Base-by-base conservation (phyloP, 345 rosid genomes). In the Gossypium turneri region DNA sequence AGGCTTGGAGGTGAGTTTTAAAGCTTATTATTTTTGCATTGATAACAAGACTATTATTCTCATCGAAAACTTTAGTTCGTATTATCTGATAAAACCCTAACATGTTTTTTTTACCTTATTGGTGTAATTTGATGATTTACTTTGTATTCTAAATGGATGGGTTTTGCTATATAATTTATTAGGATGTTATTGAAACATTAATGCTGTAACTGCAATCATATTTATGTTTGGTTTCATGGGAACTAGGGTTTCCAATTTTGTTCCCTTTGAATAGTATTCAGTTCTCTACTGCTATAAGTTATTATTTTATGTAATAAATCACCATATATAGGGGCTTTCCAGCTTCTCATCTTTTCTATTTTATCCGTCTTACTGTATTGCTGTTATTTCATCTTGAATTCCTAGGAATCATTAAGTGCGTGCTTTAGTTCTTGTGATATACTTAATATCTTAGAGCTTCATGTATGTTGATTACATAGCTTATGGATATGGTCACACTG, bases 291-390 rank as follows among this genome's bases (percentile, higher is more conserved):
- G 55, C 27, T 38, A 68, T 53, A 55, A 29, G 66, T 34, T 79
- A 84, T 88, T 78, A 90, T 89, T 86, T 87, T 80, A 89, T 89
- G 96, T 81, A 75, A 25, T 25, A 66, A 79, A 76, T 84, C 75
- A 63, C 70, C 45, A 4, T 52, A 72, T 52, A 22, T 74, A 16
- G 53, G 2, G 15, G 9, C 9, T 9, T 47, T 64, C 75, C 19
- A 64, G 27, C 45, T 63, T 63, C 63, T 70, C 73, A 63, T 38
- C 47, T 6, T 45, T 62, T 70, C 67, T 66, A 5, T 47, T 56
- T 6, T 38, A 17, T 55, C 10, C 15, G 0, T 53, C 76, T 65
- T 51, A 8, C 44, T 50, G 27, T 58, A 47, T 53, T 44, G 63
- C 62, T 59, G 27, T 57, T 74, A 55, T 74, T 68, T 20, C 24